Conservation (phyloP, 768 basidiomycete genomes). For the Agaricus bisporus region DNA sequence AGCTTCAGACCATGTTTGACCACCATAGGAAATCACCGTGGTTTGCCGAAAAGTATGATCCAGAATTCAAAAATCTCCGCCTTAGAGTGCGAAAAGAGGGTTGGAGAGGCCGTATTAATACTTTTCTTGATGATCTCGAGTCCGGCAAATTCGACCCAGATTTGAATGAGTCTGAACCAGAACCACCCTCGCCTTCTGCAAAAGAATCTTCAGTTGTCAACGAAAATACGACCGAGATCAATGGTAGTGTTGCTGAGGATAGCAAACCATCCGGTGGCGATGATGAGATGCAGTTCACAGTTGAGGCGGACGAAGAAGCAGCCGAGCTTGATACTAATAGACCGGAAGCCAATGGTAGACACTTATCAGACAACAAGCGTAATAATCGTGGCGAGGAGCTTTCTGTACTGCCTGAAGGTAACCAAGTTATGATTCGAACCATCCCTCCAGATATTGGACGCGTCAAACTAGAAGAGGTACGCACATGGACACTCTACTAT, state of each 20-base stretch:
- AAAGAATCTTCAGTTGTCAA: slow-evolving; percentile 48
- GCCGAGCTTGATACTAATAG: slow-evolving; percentile 53
- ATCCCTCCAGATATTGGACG: slow-evolving; percentile 92
- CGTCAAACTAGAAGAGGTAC: slow-evolving; percentile 82
- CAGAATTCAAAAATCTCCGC: slow-evolving; percentile 68
- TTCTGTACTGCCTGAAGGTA: slow-evolving; percentile 68
- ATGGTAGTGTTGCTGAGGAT: slow-evolving; percentile 42
- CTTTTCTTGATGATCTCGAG: slow-evolving; percentile 77
- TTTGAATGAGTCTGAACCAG: slow-evolving; percentile 53
- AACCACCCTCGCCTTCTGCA: slow-evolving; percentile 39
- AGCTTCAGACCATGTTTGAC: slow-evolving; percentile 95
- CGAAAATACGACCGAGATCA: slow-evolving; percentile 32
- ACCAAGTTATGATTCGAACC: slow-evolving; percentile 91
- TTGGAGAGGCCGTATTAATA: slow-evolving; percentile 67
- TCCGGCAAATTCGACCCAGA: slow-evolving; percentile 83
- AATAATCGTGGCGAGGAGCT: slow-evolving; percentile 66
- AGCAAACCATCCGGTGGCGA: slow-evolving; percentile 45
- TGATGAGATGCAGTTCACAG: slow-evolving; percentile 71
- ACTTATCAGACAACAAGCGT: slow-evolving; percentile 35
- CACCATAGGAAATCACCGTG: slow-evolving; percentile 94
- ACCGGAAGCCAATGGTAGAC: slow-evolving; percentile 54
- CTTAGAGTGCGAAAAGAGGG: slow-evolving; percentile 78
- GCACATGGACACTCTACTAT: slow-evolving; percentile 12
- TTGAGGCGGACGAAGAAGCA: slow-evolving; percentile 67
- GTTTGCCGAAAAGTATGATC: slow-evolving; percentile 96